Percentiles rank a stretch among this genome's conserved stretches.
Evolutionary conservation across 2,329 filamentous ascomycete species (phyloP).

Genomic region (Dactylellina leptospora): DNA sequence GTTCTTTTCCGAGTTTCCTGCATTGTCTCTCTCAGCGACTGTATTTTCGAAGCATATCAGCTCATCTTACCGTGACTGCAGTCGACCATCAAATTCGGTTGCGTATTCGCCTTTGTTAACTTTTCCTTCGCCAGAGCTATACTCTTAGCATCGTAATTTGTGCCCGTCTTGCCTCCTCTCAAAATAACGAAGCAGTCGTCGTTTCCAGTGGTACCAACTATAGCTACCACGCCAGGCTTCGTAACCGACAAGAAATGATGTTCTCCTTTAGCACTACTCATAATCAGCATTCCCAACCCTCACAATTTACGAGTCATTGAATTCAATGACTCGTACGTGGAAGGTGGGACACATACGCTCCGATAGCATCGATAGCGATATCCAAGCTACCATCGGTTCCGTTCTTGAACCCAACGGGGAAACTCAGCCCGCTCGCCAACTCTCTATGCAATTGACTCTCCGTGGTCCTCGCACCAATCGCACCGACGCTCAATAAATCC

Average conservation of each 20-base stretch:
- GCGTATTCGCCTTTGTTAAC: constrained; percentile 81
- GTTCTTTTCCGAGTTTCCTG: constrained; percentile 95
- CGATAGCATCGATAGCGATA: constrained; percentile 95
- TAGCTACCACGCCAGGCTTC: constrained; percentile 94
- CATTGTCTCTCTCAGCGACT: background rate
- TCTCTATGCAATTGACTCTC: constrained; percentile 97
- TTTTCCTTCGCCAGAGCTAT: constrained; percentile 81
- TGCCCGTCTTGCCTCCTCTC: constrained; percentile 86
- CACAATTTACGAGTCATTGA: background rate
- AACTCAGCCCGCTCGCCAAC: constrained; percentile 90
- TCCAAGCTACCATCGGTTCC: constrained; percentile 91
- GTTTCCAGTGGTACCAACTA: constrained; percentile 91
- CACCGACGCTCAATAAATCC: constrained; percentile 92
- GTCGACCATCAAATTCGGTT: constrained; percentile 94
- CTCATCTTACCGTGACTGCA: constrained; percentile 83
- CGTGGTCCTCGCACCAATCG: constrained; percentile 93
- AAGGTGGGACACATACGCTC: constrained; percentile 65
- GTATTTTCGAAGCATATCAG: background rate
- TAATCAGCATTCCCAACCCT: background rate
- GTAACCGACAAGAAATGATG: constrained; percentile 99
- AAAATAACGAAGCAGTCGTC: constrained; percentile 98
- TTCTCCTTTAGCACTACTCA: constrained; percentile 56
- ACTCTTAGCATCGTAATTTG: constrained; percentile 89
- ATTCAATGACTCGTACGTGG: constrained; percentile 55
- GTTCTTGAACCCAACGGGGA: constrained; percentile 99